Base-by-base conservation (phyloP, 768 basidiomycete species). In the Tricholoma terreum region DNA sequence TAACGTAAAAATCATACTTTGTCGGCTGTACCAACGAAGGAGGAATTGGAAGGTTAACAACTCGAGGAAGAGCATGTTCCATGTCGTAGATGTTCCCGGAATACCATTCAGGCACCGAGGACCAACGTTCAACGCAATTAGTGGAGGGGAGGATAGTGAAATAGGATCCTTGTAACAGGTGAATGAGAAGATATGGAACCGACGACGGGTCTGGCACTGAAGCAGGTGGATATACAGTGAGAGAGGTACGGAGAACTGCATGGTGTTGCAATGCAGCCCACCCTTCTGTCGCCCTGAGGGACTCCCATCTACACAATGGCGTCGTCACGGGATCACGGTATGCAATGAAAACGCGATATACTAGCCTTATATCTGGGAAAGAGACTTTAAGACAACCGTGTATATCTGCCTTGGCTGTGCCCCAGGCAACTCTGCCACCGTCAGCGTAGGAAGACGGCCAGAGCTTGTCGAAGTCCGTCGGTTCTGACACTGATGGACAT, bases 191-290 rank as follows among this genome's bases (percentile, higher is more conserved):
- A 11, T 77, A 69, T 3, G 87, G 85, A 11, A 55, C 43, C 11
- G 58, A 49, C 19, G 43, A 19, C 24, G 58, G 10, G 45, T 54
- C 58, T 31, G 56, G 36, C 14, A 24, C 14, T 7, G 46, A 49
- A 7, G n/a, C 15, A 31, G 81, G 81, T 10, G 86, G 84, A 50
- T 77, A 71, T 15, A 94, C 58, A 1, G 80, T 85, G 4, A 94
- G 57, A 9, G 79, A 81, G 0, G 88, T 82, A 34, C 82, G 84
- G 15, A 94, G 76, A 30, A 93, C 72, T 7, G 82, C 78, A 63
- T 92, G 85, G 63, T 92, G 89, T 69, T 96, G 93, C 15, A 94
- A 72, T 19, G 83, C 86, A 21, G 92, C 87, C 93, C 93, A 94
- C 11, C 93, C 93, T 70, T 92, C 89, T 2, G 87, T 85, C 22